Percentiles rank a stretch among this genome's conserved stretches.
Conservation (phyloP, 805 yeast species). For the Myxozyma mucilagina region DNA sequence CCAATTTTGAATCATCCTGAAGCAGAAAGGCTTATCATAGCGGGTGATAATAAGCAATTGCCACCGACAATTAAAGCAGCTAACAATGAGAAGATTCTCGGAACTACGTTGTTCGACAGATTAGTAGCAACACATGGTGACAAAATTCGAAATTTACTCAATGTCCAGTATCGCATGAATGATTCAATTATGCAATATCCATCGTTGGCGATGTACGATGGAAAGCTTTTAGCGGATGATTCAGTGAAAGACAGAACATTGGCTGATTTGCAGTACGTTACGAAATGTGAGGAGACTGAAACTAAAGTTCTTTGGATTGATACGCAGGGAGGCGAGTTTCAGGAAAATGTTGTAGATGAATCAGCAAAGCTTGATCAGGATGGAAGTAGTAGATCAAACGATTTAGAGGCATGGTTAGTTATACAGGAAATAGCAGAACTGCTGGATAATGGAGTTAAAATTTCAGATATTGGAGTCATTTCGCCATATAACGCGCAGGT, state of each 20-base stretch:
- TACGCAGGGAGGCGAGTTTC: slow-evolving; percentile 85
- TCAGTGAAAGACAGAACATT: slow-evolving; percentile 54
- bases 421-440: slow-evolving; percentile 56
- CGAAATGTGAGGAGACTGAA: slow-evolving; percentile 55
- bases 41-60: slow-evolving; percentile 90
- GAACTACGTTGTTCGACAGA: slow-evolving; percentile 78
- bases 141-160: slow-evolving; percentile 57
- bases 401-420: slow-evolving; percentile 69
- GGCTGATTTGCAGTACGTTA: slow-evolving; percentile 54
- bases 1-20: slow-evolving; percentile 71
- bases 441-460: slow-evolving; percentile 52
- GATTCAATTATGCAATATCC: slow-evolving; percentile 74
- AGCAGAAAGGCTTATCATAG: slow-evolving; percentile 63
- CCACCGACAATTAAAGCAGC: slow-evolving; percentile 79
- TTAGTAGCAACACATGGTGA: slow-evolving; percentile 53
- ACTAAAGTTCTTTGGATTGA: slow-evolving; percentile 78
- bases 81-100: slow-evolving; percentile 50
- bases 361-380: slow-evolving; percentile 29
- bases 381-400: slow-evolving; percentile 64
- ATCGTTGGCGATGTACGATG: slow-evolving; percentile 62
- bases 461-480: slow-evolving; percentile 72
- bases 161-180: slow-evolving; percentile 89
- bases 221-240: slow-evolving; percentile 60
- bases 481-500: slow-evolving; percentile 93
- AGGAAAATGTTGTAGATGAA: slow-evolving; percentile 54